Evolutionary conservation across 2,329 filamentous ascomycete genomes (phyloP), one percentile per base, ranked within the genome.

Genomic region (Neofusicoccum sp.): DNA sequence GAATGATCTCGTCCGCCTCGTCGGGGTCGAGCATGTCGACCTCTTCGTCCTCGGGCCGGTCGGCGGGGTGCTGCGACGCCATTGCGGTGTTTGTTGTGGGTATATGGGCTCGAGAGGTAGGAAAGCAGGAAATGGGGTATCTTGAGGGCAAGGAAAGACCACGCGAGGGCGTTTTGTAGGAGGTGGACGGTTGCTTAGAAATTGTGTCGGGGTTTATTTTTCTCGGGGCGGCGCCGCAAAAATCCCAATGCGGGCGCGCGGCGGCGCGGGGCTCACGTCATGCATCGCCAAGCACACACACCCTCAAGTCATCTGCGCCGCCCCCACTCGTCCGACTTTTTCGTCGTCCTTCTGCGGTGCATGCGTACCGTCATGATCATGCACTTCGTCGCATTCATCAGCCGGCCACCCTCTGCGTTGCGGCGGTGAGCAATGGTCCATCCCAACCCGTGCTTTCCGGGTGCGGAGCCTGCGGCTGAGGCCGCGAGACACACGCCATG

Each of bases 1-100:
- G 72, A 59, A 92, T 83, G 74, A 95, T 87, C 77, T 96, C 91
- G 30, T 85, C 88, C 2, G 86, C 88, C 66, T 96, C 93, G 38
- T 89, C 87, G 59, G 85, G 85, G 68, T 88, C 87, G 65, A 96
- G 85, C 77, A 93, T 87, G 66, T 86, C 87, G 67, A 88, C 85
- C 63, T 88, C 85, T 58, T 86, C 84, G 64, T 87, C 84, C 61
- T 60, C 57, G 7, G 45, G 57, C 31, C 36, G 44, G 5, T 66
- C 41, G 47, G 65, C 61, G 58, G 65, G 63, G 14, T 64, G 43
- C 24, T 64, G 63, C 12, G 65, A 44, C 4, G 64, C 64, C 65
- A 67, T 67, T 58, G 30, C 36, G 40, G 1, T 1, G 6, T 1
- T 30, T 45, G 14, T 12, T 34, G 1, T 2, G 14, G 6, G 34